Conservation (phyloP, 257 asterid species). For the Solanum sejunctum region DNA sequence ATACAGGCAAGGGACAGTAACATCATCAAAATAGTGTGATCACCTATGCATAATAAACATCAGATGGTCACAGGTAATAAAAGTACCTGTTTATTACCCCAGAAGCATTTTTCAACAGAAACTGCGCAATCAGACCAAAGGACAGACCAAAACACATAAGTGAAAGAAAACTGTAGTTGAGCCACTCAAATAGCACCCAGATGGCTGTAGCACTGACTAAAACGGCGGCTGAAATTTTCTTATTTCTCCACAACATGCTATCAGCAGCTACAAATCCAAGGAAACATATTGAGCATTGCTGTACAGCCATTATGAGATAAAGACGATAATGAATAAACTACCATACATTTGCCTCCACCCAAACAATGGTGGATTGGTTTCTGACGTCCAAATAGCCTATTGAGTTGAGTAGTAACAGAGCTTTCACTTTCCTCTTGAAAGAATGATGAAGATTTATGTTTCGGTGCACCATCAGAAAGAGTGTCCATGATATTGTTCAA, state of each 20-base stretch:
- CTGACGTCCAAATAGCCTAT: conserved; percentile 67
- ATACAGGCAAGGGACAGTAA: neutral
- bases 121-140: conserved; percentile 48
- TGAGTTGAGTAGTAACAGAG: conserved; percentile 30
- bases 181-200: conserved; percentile 17
- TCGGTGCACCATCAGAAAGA: conserved; percentile 35
- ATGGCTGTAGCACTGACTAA: conserved; percentile 4
- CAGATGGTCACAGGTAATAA: neutral
- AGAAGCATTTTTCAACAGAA: conserved; percentile 57
- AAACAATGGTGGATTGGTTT: conserved; percentile 67
- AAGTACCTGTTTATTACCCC: conserved; percentile 37
- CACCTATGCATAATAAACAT: neutral
- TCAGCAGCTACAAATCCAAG: conserved; percentile 10
- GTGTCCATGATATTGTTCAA: conserved; percentile 54
- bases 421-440: conserved; percentile 39
- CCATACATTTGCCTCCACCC: conserved; percentile 83
- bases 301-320: neutral
- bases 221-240: conserved; percentile 11
- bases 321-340: neutral
- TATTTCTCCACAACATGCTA: conserved; percentile 16
- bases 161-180: conserved; percentile 18
- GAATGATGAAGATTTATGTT: conserved; percentile 41
- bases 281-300: neutral
- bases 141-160: conserved; percentile 32
- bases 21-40: neutral